Percentiles rank a stretch among this genome's conserved stretches.
Evolutionary conservation across 2,329 filamentous ascomycete genomes (phyloP).

Genomic region (Aureobasidium uvarum): DNA sequence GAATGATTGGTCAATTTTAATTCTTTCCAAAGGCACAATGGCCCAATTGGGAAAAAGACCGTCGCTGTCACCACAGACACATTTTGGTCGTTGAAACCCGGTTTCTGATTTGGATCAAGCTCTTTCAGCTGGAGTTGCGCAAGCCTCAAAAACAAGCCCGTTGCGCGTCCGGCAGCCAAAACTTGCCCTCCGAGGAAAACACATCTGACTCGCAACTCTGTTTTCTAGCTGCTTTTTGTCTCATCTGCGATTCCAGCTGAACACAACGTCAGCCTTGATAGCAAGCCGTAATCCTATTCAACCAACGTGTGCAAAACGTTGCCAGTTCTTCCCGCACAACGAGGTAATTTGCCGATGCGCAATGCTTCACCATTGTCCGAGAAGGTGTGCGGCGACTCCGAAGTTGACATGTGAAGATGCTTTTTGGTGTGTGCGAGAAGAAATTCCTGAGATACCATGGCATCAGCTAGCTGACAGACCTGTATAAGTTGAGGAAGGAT

Average conservation of each 20-base stretch:
- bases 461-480: background rate
- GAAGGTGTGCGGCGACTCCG: background rate
- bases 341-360: background rate
- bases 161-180: background rate
- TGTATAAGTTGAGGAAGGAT: background rate
- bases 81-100: constrained; percentile 2
- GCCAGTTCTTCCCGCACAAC: background rate
- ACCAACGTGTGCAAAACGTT: constrained; percentile 1
- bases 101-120: background rate
- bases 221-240: background rate
- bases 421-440: background rate
- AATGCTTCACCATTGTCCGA: background rate
- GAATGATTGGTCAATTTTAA: background rate
- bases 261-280: constrained; percentile 1
- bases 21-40: background rate
- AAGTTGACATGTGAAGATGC: background rate
- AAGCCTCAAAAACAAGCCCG: background rate
- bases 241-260: background rate
- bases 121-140: background rate
- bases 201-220: background rate
- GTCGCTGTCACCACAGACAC: background rate
- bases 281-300: background rate
- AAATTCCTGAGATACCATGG: background rate
- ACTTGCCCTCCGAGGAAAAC: background rate
- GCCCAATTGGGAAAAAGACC: background rate